These are phyloP conservation scores for Nicotiana sylvestris DNA, from an alignment of 257 asterid species.

Conservation along the genomic window DNA sequence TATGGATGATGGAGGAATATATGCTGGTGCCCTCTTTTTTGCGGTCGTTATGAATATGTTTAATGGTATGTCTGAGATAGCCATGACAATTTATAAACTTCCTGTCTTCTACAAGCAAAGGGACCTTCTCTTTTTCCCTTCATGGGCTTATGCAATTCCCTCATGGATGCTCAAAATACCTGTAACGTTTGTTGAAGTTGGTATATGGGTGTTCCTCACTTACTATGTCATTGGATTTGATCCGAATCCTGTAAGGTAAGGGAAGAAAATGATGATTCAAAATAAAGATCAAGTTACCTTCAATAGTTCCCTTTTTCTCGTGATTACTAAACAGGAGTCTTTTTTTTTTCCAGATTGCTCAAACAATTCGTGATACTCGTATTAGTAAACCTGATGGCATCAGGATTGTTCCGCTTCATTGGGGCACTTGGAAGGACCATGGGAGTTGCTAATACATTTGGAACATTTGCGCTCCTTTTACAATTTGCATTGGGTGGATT, in stretches of 20 bases:
- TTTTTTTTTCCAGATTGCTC: conserved; percentile 29
- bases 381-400: conserved; percentile 31
- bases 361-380: conserved; percentile 50
- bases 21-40: conserved; percentile 46
- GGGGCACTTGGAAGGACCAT: conserved; percentile 61
- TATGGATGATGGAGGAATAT: conserved; percentile 38
- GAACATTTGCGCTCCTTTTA: conserved; percentile 44
- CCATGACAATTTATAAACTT: conserved; percentile 55
- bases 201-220: conserved; percentile 44
- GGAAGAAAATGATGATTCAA: neutral
- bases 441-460: conserved; percentile 61
- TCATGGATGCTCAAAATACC: conserved; percentile 56
- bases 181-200: conserved; percentile 39
- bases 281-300: neutral
- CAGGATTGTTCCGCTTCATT: conserved; percentile 50
- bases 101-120: conserved; percentile 63
- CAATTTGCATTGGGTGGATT: conserved; percentile 60
- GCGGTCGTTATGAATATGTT: conserved; percentile 36
- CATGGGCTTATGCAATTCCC: conserved; percentile 61
- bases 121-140: conserved; percentile 46
- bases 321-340: neutral
- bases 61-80: conserved; percentile 50
- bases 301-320: neutral
- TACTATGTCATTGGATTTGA: conserved; percentile 63
- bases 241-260: conserved; percentile 53